These are phyloP conservation scores for Trichosanthes truncata DNA, from an alignment of 306 rosid species.

Conservation along the genomic window DNA sequence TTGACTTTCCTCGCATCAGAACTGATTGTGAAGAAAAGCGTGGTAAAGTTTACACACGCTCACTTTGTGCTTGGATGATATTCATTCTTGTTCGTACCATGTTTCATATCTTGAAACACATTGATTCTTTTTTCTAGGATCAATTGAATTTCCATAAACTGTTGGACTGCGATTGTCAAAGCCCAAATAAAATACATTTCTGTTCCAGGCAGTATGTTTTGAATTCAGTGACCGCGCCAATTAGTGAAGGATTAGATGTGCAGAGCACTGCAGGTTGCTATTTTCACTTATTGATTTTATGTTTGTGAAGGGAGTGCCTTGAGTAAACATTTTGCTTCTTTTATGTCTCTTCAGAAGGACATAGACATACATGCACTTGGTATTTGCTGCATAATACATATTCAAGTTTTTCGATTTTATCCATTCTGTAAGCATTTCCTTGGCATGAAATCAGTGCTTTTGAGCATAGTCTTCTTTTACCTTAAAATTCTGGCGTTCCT, in stretches of 20 bases:
- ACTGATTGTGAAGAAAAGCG: slow-evolving; percentile 62
- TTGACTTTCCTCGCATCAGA: slow-evolving; percentile 87
- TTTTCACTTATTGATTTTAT: background rate
- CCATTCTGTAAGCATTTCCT: background rate
- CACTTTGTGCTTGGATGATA: background rate
- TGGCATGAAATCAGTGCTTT: background rate
- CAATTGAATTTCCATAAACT: slow-evolving; percentile 79
- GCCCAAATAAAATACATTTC: slow-evolving; percentile 30
- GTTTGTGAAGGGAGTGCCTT: background rate
- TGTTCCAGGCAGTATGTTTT: slow-evolving; percentile 28
- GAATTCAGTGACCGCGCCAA: slow-evolving; percentile 28
- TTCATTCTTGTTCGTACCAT: background rate
- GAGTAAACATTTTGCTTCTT: slow-evolving; percentile 9
- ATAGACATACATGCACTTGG: background rate
- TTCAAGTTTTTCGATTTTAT: background rate
- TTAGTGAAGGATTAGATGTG: slow-evolving; percentile 23
- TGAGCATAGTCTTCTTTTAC: background rate
- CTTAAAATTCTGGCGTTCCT: background rate
- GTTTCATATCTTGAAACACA: slow-evolving; percentile 7
- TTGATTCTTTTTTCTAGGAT: slow-evolving; percentile 30
- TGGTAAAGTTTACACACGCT: slow-evolving; percentile 44
- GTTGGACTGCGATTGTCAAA: slow-evolving; percentile 51
- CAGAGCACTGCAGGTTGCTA: slow-evolving; percentile 43
- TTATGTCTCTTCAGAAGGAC: background rate
- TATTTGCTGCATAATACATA: background rate